phyloP scores from a whole-genome alignment of 768 basidiomycete genomes.

The Naganishia friedmannii region DNA sequence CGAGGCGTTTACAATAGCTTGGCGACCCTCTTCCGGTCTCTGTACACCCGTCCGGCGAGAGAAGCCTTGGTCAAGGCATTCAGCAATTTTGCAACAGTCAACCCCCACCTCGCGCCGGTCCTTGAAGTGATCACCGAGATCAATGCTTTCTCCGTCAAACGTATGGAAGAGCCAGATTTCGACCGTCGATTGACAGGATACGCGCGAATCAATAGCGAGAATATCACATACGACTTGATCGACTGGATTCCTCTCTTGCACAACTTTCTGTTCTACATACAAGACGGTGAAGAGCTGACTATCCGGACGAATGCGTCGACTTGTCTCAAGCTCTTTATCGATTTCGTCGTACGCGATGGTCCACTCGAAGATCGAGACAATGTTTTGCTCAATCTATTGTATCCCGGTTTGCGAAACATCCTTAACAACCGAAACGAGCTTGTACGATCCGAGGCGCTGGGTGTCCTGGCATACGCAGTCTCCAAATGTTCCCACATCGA shows the following conservation, averaged over 20 bases:
- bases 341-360: slow-evolving; percentile 52
- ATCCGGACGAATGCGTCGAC: slow-evolving; percentile 77
- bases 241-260: slow-evolving; percentile 80
- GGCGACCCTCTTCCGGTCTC: slow-evolving; percentile 70
- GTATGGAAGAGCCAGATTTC: slow-evolving; percentile 89
- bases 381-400: slow-evolving; percentile 65
- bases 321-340: slow-evolving; percentile 73
- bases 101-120: slow-evolving; percentile 56
- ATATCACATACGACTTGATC: not conserved
- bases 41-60: slow-evolving; percentile 72
- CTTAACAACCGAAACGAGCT: slow-evolving; percentile 76
- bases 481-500: slow-evolving; percentile 62
- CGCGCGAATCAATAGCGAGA: slow-evolving; percentile 6
- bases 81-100: slow-evolving; percentile 57
- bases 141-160: slow-evolving; percentile 78
- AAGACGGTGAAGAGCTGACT: slow-evolving; percentile 82
- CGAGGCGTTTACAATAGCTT: slow-evolving; percentile 56
- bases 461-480: slow-evolving; percentile 73
- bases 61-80: slow-evolving; percentile 67
- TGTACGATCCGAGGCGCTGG: slow-evolving; percentile 78
- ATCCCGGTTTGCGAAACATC: slow-evolving; percentile 74
- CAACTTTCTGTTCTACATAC: slow-evolving; percentile 79
- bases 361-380: slow-evolving; percentile 32
- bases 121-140: slow-evolving; percentile 63
- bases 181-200: slow-evolving; percentile 64